These are phyloP conservation scores for Fusarium floridanum DNA, from an alignment of 2,329 filamentous ascomycete species.

Conservation along the genomic window DNA sequence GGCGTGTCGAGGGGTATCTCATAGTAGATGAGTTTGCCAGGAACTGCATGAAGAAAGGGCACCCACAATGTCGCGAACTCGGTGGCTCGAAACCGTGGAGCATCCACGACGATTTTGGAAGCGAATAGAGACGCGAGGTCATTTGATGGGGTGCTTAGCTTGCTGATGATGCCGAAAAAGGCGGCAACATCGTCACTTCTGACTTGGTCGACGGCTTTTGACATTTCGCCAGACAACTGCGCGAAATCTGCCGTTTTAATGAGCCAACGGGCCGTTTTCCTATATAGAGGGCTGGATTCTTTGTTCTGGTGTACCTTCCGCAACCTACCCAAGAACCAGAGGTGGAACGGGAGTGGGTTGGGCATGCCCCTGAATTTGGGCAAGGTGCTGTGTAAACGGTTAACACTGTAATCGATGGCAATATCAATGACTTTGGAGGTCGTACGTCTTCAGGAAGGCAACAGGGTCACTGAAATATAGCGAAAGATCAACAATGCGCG, in stretches of 20 bases:
- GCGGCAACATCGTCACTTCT: not conserved
- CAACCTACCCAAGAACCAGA: not conserved
- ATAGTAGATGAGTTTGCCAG: not conserved
- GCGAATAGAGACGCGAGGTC: not conserved
- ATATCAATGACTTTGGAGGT: not conserved
- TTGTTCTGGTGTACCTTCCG: not conserved
- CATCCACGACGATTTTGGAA: not conserved
- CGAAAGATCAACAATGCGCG: not conserved
- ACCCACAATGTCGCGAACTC: not conserved
- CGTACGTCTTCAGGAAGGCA: not conserved
- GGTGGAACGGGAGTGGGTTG: not conserved
- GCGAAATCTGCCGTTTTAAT: not conserved
- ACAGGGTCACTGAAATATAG: not conserved
- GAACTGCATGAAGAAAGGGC: not conserved
- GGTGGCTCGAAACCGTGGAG: not conserved
- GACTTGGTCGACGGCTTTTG: not conserved
- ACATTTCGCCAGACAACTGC: not conserved
- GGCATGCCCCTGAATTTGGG: not conserved
- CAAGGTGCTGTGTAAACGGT: not conserved
- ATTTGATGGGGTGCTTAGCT: not conserved
- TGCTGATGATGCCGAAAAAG: not conserved
- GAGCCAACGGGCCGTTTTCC: not conserved
- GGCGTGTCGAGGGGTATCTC: not conserved
- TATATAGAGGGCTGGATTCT: too few species aligned
- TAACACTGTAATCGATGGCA: not conserved